phyloP scores from a whole-genome alignment of 306 rosid genomes.

The Styphnolobium japonicum region DNA sequence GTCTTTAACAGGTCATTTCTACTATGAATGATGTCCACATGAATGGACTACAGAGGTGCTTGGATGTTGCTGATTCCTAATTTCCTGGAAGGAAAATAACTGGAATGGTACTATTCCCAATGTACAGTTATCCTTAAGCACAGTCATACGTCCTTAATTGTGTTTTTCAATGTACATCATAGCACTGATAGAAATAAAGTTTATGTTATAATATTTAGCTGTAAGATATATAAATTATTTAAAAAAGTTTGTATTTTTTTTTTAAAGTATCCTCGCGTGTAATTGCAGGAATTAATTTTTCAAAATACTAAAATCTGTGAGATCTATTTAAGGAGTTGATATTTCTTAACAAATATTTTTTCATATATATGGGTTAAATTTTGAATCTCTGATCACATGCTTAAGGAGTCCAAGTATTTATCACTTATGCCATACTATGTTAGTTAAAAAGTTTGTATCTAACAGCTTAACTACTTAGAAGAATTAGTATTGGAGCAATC shows the following conservation, averaged over 20 bases:
- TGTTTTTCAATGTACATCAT: background rate
- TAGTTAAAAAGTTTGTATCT: no score
- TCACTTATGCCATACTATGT: no score
- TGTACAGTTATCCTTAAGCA: background rate
- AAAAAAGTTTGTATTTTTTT: no score
- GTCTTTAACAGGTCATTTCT: constrained; percentile 20
- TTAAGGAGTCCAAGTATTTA: no score
- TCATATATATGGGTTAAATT: no score
- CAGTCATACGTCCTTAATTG: background rate
- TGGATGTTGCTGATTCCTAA: constrained; percentile 17
- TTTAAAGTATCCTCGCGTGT: no score
- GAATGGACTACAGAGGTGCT: constrained; percentile 8
- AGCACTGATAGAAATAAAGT: background rate
- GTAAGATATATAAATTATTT: background rate
- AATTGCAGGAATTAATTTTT: no score
- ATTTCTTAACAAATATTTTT: no score
- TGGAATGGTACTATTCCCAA: background rate
- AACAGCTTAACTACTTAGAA: background rate
- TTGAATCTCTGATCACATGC: no score
- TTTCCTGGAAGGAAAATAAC: constrained; percentile 19
- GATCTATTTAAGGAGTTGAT: no score
- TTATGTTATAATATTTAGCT: background rate
- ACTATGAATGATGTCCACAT: background rate
- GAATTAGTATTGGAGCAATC: background rate
- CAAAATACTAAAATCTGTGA: no score